phyloP scores from a whole-genome alignment of 1,284 basidiomycete genomes.

The Microbotryum silenes-acaulis region DNA sequence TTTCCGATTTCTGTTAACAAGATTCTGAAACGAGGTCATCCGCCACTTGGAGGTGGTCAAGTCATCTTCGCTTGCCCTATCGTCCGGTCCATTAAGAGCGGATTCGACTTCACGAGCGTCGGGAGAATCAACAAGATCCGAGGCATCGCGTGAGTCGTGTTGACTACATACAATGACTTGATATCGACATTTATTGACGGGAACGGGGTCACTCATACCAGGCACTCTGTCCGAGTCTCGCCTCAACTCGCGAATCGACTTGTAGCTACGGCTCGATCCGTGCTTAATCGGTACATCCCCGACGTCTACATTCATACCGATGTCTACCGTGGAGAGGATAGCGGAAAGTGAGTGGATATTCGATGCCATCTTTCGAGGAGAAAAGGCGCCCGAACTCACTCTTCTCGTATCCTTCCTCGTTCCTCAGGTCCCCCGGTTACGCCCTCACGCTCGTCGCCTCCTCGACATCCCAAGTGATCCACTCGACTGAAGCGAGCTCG shows the following conservation, averaged over 20 bases:
- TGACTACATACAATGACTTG: neutral
- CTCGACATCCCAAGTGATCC: conserved; percentile 81
- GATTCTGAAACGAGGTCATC: conserved; percentile 89
- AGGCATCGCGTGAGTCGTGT: conserved; percentile 71
- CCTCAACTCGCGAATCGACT: conserved; percentile 97
- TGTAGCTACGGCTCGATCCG: conserved; percentile 84
- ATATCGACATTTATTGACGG: neutral
- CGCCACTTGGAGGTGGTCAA: conserved; percentile 86
- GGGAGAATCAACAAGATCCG: conserved; percentile 91
- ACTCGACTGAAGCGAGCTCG: conserved; percentile 78
- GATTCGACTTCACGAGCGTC: conserved; percentile 78
- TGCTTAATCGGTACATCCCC: conserved; percentile 92
- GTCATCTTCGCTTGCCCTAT: conserved; percentile 87
- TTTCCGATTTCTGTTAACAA: conserved; percentile 38
- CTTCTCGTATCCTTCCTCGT: neutral
- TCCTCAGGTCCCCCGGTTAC: conserved; percentile 81
- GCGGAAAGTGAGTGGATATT: conserved; percentile 65
- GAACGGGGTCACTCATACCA: conserved; percentile 37
- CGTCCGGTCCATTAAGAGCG: conserved; percentile 77
- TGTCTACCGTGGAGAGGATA: conserved; percentile 94
- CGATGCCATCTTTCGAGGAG: conserved; percentile 4
- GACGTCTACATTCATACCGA: conserved; percentile 98
- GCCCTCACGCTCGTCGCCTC: conserved; percentile 83
- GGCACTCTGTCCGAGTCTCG: conserved; percentile 86
- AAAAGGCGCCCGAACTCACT: conserved; percentile 19